Evolutionary conservation across 1,284 basidiomycete species (phyloP).

Genomic region (Microbotryum scabiosae): DNA sequence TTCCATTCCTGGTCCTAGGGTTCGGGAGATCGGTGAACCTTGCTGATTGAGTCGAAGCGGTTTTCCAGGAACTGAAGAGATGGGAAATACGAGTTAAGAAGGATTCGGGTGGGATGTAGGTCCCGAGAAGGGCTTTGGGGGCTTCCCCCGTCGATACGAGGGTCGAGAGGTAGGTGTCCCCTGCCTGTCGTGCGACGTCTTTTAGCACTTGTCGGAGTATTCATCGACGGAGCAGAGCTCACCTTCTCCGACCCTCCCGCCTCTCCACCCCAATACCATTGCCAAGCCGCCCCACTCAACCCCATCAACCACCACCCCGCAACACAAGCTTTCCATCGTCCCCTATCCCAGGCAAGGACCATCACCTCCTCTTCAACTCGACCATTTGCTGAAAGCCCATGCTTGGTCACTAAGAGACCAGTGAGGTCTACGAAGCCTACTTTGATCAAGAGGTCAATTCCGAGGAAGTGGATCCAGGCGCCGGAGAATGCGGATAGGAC

Average conservation of each 20-base stretch:
- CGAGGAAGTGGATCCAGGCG: conserved; percentile 13
- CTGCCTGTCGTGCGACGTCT: too few species aligned
- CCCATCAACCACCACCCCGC: conserved; percentile 21
- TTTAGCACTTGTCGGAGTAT: too few species aligned
- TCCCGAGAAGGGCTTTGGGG: too few species aligned
- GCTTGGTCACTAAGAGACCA: conserved; percentile 61
- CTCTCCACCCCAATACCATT: conserved; percentile 29
- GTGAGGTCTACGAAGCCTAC: conserved; percentile 24
- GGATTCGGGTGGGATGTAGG: too few species aligned
- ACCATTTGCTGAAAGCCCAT: conserved; percentile 49
- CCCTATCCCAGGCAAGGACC: conserved; percentile 12
- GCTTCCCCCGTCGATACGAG: neutral
- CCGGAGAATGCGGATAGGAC: neutral
- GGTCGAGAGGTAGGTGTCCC: conserved; percentile 13
- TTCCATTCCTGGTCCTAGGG: too few species aligned
- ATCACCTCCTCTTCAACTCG: conserved; percentile 41
- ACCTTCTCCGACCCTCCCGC: conserved; percentile 33
- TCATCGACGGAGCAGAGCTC: too few species aligned
- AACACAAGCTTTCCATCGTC: conserved; percentile 9
- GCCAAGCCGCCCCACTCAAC: conserved; percentile 9
- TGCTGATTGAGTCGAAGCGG: too few species aligned
- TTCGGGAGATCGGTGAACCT: too few species aligned
- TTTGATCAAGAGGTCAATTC: conserved; percentile 55
- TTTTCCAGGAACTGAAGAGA: too few species aligned
- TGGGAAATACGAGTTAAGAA: too few species aligned